Percentiles rank a stretch among this genome's conserved stretches.
phyloP scores from a whole-genome alignment of 768 basidiomycete species.

The Pleurotus pulmonarius region DNA sequence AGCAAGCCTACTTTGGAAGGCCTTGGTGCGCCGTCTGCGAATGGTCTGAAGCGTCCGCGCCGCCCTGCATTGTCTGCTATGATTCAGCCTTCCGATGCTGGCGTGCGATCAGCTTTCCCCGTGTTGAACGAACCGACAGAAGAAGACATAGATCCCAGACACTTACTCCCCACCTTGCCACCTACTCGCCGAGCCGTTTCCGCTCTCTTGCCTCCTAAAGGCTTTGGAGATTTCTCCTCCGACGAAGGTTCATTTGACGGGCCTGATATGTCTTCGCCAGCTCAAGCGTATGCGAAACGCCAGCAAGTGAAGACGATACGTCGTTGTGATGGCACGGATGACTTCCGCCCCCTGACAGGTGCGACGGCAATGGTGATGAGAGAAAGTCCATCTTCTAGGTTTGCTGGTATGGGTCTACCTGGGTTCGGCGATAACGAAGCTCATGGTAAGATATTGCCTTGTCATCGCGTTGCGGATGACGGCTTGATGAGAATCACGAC shows the following conservation, averaged over 20 bases:
- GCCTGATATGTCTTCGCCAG: slow-evolving; percentile 74
- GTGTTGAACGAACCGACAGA: slow-evolving; percentile 24
- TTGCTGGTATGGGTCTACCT: slow-evolving; percentile 60
- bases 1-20: slow-evolving; percentile 49
- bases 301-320: slow-evolving; percentile 77
- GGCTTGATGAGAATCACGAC: slow-evolving; percentile 88
- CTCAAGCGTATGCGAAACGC: slow-evolving; percentile 75
- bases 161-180: slow-evolving; percentile 43
- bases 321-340: slow-evolving; percentile 78
- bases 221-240: slow-evolving; percentile 41
- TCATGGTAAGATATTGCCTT: slow-evolving; percentile 89
- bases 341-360: slow-evolving; percentile 72
- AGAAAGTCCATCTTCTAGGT: slow-evolving; percentile 57
- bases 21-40: slow-evolving; percentile 52
- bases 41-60: slow-evolving; percentile 54
- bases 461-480: slow-evolving; percentile 91
- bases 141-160: slow-evolving; percentile 23
- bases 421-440: slow-evolving; percentile 94
- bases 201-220: slow-evolving; percentile 64
- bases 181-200: slow-evolving; percentile 73
- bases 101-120: slow-evolving; percentile 40
- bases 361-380: slow-evolving; percentile 50
- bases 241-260: slow-evolving; percentile 64
- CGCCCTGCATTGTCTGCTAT: slow-evolving; percentile 67
- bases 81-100: slow-evolving; percentile 41